A percentile compares a stretch with the other conserved stretches of the same genome.
Evolutionary conservation across 176 grass and related monocot species (phyloP).

Genomic region (Zea luxurians): DNA sequence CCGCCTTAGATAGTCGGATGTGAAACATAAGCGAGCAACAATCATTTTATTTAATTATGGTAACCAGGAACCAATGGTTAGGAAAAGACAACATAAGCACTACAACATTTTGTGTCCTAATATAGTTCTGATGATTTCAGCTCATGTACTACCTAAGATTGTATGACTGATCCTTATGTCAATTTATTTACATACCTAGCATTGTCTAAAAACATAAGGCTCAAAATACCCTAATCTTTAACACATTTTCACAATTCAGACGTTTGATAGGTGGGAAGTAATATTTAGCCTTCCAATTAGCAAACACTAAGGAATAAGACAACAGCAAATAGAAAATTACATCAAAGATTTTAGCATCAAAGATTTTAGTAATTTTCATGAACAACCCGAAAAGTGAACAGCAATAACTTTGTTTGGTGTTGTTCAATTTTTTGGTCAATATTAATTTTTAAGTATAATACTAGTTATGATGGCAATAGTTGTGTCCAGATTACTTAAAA

Average conservation of each 20-base stretch:
- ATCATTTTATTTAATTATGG: background rate
- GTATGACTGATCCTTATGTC: background rate
- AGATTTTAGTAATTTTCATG: background rate
- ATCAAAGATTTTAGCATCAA: background rate
- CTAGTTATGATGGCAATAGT: conserved; percentile 11
- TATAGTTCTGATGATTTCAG: background rate
- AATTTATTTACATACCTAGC: background rate
- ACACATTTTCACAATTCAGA: background rate
- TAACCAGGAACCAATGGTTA: background rate
- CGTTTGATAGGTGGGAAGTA: background rate
- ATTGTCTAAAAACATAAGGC: background rate
- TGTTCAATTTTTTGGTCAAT: background rate
- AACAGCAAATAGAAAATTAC: conserved; percentile 8
- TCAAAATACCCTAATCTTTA: background rate
- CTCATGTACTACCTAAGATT: background rate
- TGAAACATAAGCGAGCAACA: background rate
- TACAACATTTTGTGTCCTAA: background rate
- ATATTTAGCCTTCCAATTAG: background rate
- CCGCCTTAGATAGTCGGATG: background rate
- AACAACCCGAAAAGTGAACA: background rate
- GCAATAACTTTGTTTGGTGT: background rate
- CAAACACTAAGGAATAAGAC: background rate
- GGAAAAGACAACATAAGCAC: background rate
- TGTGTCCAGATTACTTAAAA: background rate
- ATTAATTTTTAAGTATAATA: background rate